These are phyloP conservation scores for Globomyces sp. DNA, from an alignment of 371 early-diverging fungal genomes.

Conservation along the genomic window DNA sequence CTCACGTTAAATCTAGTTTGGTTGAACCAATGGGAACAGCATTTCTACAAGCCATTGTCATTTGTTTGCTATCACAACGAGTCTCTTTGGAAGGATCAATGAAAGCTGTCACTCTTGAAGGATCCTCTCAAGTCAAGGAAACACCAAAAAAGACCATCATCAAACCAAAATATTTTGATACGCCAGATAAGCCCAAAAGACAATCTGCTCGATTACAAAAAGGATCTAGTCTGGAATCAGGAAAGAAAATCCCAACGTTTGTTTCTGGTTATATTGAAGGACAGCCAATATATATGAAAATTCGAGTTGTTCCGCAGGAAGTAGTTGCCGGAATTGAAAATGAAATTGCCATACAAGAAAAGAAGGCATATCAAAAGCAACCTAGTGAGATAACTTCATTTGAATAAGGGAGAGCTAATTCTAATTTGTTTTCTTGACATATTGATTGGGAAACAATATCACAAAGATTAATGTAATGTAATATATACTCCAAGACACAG, in stretches of 20 bases:
- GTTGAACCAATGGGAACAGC: slow-evolving; percentile 7
- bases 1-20: not conserved
- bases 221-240: not conserved
- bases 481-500: too few relatives aligned
- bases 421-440: too few relatives aligned
- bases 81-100: too few relatives aligned
- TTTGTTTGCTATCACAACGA: slow-evolving; percentile 9
- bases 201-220: not conserved
- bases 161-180: not conserved
- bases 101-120: not conserved
- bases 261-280: slow-evolving; percentile 8
- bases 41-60: slow-evolving; percentile 4
- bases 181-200: not conserved
- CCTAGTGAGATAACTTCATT: not conserved
- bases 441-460: too few relatives aligned
- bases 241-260: not conserved
- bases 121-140: not conserved
- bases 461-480: too few relatives aligned
- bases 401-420: too few relatives aligned
- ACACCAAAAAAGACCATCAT: not conserved
- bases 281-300: slow-evolving; percentile 1
- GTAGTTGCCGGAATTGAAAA: not conserved
- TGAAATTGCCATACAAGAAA: slow-evolving; percentile 1
- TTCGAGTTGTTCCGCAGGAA: not conserved
- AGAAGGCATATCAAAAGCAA: not conserved